Evolutionary conservation across 768 basidiomycete species (phyloP), one percentile per base, ranked within the genome.

Genomic region (Gautieria morchelliformis): DNA sequence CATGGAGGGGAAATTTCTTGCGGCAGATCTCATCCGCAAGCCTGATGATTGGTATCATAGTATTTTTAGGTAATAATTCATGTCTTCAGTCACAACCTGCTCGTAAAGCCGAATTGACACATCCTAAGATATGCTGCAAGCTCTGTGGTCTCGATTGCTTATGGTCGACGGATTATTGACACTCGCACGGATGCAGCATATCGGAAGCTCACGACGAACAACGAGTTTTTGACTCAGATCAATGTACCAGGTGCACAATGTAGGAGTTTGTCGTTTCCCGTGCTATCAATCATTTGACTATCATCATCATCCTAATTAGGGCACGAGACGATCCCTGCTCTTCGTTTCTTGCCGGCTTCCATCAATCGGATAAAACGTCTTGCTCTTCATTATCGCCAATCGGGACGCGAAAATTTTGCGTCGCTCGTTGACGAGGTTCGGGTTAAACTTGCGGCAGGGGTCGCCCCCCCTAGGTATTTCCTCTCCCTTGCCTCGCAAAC

Each of bases 181-280:
- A 58, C 44, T 17, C 20, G 45, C 14, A 60, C 50, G 20, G 60
- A 60, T 44, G 30, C 37, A 17, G 60, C 60, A 15, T 60, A 58
- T 42, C 46, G 59, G 40, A 59, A 58, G 19, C 57, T 60, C 8
- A 30, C 46, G 10, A 22, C 22, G 12, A 60, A 33, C 19, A 51
- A 41, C n/a, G 60, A 58, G n/a, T 60, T 60, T 19, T 17, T 58
- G 44, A 46, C 52, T n/a, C n/a, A 44, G 14, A 48, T 59, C 14
- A 60, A 60, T 57, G 60, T 60, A 19, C 60, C 60, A 12, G 60
- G 60, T 33, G 60, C 60, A n/a, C 60, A 60, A 58, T 60, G 58
- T 59, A 54, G 4, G 52, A 11, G 37, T 20, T 32, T 1, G 32
- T 22, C 24, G 37, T 5, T 33, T 14, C 14, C 24, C 17, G 20